Base-by-base conservation (phyloP, 176 grass and related monocot species). In the Olyra latifolia region DNA sequence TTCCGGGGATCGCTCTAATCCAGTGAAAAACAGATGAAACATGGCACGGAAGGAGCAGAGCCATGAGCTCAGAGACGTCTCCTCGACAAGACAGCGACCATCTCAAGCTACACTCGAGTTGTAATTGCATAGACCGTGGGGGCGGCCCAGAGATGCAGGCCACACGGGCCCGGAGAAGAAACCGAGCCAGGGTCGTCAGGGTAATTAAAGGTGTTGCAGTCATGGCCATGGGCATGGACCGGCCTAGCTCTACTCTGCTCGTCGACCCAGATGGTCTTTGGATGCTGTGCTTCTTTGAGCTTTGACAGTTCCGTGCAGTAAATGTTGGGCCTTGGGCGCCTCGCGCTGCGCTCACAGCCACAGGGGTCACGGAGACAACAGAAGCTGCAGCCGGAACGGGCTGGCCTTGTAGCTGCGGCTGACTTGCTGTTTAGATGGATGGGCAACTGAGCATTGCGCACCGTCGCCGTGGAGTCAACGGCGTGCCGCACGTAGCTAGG, bases 101-200 rank as follows among this genome's bases (percentile, higher is more conserved):
- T 41, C 75, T 45, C 69, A 22, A 54, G 60, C 44, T 46, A 29
- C 76, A 39, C 55, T 23, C 70, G 40, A n/a, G n/a, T n/a, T 75
- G 49, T 67, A 4, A 14, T 14, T 4, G 3, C 45, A 48, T 63
- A 71, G 72, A 62, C 78, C 58, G 72, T 66, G 59, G 41, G 65
- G 67, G 66, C 30, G 83, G 66, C 82, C 64, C 77, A 82, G 71
- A 35, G 72, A 11, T 45, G 72, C 72, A 7, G 42, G 73, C 54
- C 58, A 80, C 79, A 76, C 69, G 39, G 63, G 16, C 42, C 77
- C 10, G 58, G 72, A 60, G 75, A 69, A 84, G 87, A 56, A 81
- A 81, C 55, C 77, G 23, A 47, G 49, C 35, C 76, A 75, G 71
- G 71, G 28, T 59, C 29, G 20, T 28, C 52, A 23, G n/a, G 32